These are phyloP conservation scores for Phlebiopsis gigantea DNA, from an alignment of 768 basidiomycete species.

Conservation along the genomic window DNA sequence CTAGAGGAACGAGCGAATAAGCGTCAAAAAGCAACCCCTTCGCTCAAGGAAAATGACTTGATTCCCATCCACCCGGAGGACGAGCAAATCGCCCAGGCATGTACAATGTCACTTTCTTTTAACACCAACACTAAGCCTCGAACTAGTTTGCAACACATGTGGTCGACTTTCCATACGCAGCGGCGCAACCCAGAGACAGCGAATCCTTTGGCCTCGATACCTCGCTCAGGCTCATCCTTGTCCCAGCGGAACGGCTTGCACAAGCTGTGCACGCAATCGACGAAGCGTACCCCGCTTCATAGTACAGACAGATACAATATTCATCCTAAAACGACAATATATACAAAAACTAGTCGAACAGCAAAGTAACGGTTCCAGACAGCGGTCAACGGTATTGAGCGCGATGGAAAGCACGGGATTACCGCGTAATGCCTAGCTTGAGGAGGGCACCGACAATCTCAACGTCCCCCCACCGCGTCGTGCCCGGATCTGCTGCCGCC, in stretches of 20 bases:
- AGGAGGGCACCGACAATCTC: conserved; percentile 83
- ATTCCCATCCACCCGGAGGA: conserved; percentile 89
- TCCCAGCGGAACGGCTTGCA: conserved; percentile 40
- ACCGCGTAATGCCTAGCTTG: conserved; percentile 72
- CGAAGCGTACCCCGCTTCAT: conserved; percentile 22
- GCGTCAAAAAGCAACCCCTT: conserved; percentile 26
- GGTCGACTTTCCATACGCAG: conserved; percentile 50
- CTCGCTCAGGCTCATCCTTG: conserved; percentile 59
- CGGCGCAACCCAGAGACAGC: conserved; percentile 46
- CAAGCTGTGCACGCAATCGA: conserved; percentile 32
- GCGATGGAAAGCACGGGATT: not conserved
- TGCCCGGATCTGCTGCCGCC: conserved; percentile 37
- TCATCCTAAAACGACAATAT: conserved; percentile 8
- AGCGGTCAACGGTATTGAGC: not conserved
- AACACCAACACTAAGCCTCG: not conserved
- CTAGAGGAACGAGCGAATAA: conserved; percentile 33
- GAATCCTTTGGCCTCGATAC: conserved; percentile 73
- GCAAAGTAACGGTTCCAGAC: not conserved
- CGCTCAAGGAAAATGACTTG: conserved; percentile 43
- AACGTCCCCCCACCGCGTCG: conserved; percentile 77
- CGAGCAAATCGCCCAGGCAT: conserved; percentile 60
- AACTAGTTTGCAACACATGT: conserved; percentile 45
- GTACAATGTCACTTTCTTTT: not conserved
- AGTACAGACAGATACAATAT: conserved; percentile 7
- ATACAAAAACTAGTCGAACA: conserved; percentile 10